phyloP scores from a whole-genome alignment of 1,284 basidiomycete genomes.

The Gymnopus androsaceus region DNA sequence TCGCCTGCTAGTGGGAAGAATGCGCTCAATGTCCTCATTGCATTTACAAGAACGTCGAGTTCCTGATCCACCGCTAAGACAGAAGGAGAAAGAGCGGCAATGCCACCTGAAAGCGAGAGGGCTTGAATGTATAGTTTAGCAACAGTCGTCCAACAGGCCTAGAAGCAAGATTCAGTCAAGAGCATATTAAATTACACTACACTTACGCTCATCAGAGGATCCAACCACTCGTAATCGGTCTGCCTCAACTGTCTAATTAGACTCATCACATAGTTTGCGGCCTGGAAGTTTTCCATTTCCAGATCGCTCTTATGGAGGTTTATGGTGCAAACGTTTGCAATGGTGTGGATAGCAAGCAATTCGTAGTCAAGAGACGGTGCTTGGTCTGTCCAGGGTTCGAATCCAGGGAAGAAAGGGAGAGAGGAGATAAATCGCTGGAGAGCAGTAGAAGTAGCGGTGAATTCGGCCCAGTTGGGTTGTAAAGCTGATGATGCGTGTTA shows the following conservation, averaged over 20 bases:
- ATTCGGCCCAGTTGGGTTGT: constrained; percentile 35
- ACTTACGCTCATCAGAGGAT: constrained; percentile 53
- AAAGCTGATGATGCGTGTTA: constrained; percentile 9
- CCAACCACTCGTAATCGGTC: constrained; percentile 51
- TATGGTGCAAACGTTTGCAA: constrained; percentile 51
- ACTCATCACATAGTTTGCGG: constrained; percentile 45
- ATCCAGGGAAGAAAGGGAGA: constrained; percentile 41
- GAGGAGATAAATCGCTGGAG: constrained; percentile 43
- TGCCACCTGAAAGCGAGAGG: constrained; percentile 18
- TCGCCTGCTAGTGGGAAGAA: constrained; percentile 38
- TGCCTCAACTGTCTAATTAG: constrained; percentile 49
- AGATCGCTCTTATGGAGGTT: constrained; percentile 46
- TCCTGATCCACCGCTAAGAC: constrained; percentile 32
- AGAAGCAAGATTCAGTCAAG: constrained; percentile 14
- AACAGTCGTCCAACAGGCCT: constrained; percentile 44
- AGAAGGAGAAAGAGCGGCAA: constrained; percentile 21
- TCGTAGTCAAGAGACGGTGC: constrained; percentile 42
- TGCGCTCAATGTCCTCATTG: constrained; percentile 36
- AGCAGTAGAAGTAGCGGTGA: constrained; percentile 43
- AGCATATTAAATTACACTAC: constrained; percentile 32
- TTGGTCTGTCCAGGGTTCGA: constrained; percentile 33
- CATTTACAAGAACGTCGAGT: constrained; percentile 32
- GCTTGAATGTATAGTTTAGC: constrained; percentile 41
- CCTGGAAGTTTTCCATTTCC: constrained; percentile 42
- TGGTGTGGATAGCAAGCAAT: constrained; percentile 50